Evolutionary conservation across 2,329 filamentous ascomycete genomes (phyloP), one percentile per base, ranked within the genome.

Genomic region (Penicillium sp.): DNA sequence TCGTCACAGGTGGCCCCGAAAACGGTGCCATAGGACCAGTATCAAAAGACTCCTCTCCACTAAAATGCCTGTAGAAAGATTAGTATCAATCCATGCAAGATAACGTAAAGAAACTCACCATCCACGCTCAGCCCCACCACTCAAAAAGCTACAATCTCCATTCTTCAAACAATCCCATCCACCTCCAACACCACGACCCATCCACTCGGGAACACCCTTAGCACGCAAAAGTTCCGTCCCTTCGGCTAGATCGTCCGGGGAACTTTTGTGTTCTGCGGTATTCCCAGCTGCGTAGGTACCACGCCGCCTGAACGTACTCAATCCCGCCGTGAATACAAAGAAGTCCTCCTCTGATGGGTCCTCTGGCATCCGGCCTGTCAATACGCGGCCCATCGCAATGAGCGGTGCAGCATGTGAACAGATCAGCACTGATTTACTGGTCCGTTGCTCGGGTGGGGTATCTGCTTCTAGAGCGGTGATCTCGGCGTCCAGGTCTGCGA

Each of bases 361-460:
- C 1, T 85, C 81, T 0, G 92, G 92, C 81, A 93, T 86, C 20
- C 74, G 67, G 0, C 91, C 92, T 2, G 92, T 97, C 64, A 99
- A 77, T 1, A 85, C 86, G 40, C 94, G 83, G 1, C 93, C 93
- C 62, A 94, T 83, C 8, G 89, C 88, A 69, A 99, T 97, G 67
- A 97, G 83, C 11, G 88, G 85, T 4, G 94, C 94, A 1, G 94
- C 94, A 77, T 99, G 94, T 1, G 90, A 89, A 75, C 90, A 96
- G 37, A 99, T 81, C 40, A 97, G 74, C 23, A 96, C 81, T 0
- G 89, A 82, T 57, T 72, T 76, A 54, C 63, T 71, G 6, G 65
- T 83, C 85, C 31, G 80, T 78, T 37, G 83, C 79, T n/a, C 56
- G 7, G 55, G 45, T 9, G 85, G 84, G 47, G 89, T 81, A n/a